These are phyloP conservation scores for Chlamydomonas reinhardtii DNA, from an alignment of 163 green algal species.

Conservation along the genomic window DNA sequence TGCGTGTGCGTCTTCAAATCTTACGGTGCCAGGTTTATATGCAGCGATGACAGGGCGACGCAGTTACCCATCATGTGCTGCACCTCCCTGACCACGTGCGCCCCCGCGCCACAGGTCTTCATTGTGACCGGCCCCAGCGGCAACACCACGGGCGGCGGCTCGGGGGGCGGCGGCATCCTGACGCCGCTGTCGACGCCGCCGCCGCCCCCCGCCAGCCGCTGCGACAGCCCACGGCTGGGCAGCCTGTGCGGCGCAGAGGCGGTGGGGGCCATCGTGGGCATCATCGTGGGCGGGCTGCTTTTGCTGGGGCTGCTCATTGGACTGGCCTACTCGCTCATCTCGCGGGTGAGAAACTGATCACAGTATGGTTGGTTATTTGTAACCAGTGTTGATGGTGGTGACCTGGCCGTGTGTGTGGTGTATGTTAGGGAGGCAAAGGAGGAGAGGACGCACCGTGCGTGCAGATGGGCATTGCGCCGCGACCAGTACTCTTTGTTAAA, in stretches of 20 bases:
- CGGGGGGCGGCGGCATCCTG: neutral
- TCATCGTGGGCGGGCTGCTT: conserved; percentile 38
- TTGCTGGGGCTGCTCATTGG: conserved; percentile 12
- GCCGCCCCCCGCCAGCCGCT: neutral
- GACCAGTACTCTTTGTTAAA: no score
- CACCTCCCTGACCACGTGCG: no score
- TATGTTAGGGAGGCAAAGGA: no score
- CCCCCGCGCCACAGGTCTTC: conserved; percentile 47
- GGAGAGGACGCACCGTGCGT: no score
- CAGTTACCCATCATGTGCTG: no score
- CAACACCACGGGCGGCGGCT: conserved; percentile 1
- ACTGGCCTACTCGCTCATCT: conserved; percentile 3
- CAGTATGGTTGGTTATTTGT: no score
- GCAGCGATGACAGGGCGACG: no score
- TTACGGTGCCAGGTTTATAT: no score
- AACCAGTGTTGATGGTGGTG: no score
- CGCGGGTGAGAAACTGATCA: conserved; percentile 13
- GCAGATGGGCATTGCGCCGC: no score
- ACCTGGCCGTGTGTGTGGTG: no score
- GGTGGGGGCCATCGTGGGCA: conserved; percentile 49
- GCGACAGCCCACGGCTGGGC: conserved; percentile 16
- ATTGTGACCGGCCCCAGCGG: conserved; percentile 4
- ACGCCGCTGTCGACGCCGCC: conserved; percentile 5
- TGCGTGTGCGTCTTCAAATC: no score
- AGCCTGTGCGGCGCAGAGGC: conserved; percentile 56